These are phyloP conservation scores for Fusarium heterosporum DNA, from an alignment of 2,329 filamentous ascomycete genomes.

Conservation along the genomic window DNA sequence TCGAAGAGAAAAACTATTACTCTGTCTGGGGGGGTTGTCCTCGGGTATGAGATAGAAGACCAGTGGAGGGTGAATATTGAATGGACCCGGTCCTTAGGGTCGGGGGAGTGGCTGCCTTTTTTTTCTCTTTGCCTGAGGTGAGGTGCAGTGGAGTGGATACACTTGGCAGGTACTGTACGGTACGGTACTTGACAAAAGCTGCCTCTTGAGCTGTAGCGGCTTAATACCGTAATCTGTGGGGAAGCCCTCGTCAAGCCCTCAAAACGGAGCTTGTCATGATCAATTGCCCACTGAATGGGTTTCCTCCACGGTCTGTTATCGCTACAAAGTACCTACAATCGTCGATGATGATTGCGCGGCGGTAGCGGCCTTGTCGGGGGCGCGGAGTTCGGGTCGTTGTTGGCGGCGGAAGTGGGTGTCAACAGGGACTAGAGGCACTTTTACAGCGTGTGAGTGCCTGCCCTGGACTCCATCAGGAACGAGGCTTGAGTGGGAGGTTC, in stretches of 20 bases:
- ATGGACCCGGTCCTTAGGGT: slow-evolving; percentile 38
- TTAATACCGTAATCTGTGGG: slow-evolving; percentile 27
- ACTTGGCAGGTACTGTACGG: slow-evolving; percentile 15
- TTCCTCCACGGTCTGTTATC: slow-evolving; percentile 25
- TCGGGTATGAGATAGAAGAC: slow-evolving; percentile 39
- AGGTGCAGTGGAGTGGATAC: slow-evolving; percentile 39
- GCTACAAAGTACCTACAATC: slow-evolving; percentile 20
- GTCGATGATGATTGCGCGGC: slow-evolving; percentile 35
- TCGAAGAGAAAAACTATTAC: slow-evolving; percentile 42
- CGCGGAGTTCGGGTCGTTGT: slow-evolving; percentile 40
- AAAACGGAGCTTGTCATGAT: slow-evolving; percentile 14
- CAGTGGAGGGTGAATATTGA: slow-evolving; percentile 37
- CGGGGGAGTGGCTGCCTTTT: slow-evolving; percentile 48
- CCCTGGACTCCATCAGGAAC: slow-evolving; percentile 18
- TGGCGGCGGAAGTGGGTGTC: slow-evolving; percentile 39
- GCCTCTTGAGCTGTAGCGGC: background rate
- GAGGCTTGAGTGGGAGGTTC: slow-evolving; percentile 32
- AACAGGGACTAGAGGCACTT: slow-evolving; percentile 31
- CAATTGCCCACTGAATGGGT: slow-evolving; percentile 18
- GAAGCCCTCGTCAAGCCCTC: slow-evolving; percentile 30
- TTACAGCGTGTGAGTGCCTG: slow-evolving; percentile 35
- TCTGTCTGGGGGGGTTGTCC: slow-evolving; percentile 45
- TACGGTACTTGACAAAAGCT: background rate
- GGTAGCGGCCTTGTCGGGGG: slow-evolving; percentile 35
- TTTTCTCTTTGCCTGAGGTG: slow-evolving; percentile 49